Conservation (phyloP, 805 yeast species). For the Groenewaldozyma salmanticensis region DNA sequence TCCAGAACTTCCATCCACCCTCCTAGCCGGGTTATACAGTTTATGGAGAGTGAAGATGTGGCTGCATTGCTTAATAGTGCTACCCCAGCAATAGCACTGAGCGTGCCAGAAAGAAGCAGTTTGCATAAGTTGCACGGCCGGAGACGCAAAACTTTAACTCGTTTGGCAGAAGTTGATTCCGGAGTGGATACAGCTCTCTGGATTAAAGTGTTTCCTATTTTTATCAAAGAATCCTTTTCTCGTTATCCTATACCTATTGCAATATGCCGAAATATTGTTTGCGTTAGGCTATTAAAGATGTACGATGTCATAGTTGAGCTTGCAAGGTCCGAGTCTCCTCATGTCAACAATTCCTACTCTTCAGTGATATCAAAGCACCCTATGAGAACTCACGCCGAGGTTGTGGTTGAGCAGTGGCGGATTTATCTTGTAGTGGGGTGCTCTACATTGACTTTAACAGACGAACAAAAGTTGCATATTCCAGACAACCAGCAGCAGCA, state of each 20-base stretch:
- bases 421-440: constrained; percentile 85
- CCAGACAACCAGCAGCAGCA: constrained; percentile 37
- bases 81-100: constrained; percentile 39
- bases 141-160: constrained; percentile 58
- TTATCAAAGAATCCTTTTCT: constrained; percentile 62
- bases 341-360: constrained; percentile 10
- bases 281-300: constrained; percentile 79
- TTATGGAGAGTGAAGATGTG: constrained; percentile 63
- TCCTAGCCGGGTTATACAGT: constrained; percentile 43
- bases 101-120: constrained; percentile 64
- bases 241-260: constrained; percentile 91
- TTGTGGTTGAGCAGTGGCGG: constrained; percentile 78
- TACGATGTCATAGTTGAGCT: constrained; percentile 27
- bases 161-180: constrained; percentile 80
- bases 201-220: constrained; percentile 77
- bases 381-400: constrained; percentile 49
- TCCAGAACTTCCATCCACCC: constrained; percentile 11
- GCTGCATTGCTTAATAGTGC: constrained; percentile 48
- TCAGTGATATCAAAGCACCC: constrained; percentile 19
- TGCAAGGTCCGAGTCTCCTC: constrained; percentile 13
- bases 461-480: constrained; percentile 70
- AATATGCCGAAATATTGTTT: constrained; percentile 79
- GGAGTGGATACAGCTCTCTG: constrained; percentile 96
- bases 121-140: constrained; percentile 49
- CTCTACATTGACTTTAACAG: constrained; percentile 80